Evolutionary conservation across 1,284 basidiomycete species (phyloP), one percentile per base, ranked within the genome.

Genomic region (Phellopilus nigrolimitatus): DNA sequence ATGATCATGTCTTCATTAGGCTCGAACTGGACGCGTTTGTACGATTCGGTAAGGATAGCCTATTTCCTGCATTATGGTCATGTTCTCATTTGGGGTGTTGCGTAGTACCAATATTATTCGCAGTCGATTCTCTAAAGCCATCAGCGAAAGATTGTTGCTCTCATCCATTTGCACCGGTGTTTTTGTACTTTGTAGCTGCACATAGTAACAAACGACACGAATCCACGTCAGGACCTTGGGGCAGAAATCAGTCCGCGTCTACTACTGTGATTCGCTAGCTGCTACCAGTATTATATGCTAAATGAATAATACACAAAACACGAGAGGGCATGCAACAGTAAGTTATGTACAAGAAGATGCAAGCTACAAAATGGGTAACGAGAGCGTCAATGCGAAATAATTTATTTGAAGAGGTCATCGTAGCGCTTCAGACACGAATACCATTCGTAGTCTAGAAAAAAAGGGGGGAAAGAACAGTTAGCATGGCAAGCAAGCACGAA

Each of bases 21-120:
- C n/a, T 94, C 90, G 31, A 86, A 89, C 59, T 97, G 92, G 84
- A 95, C 92, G 34, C 76, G 91, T 56, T 66, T 97, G 43, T 97
- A 97, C 64, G 92, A 97, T 67, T 93, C 91, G 56, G 88, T 91
- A 63, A 60, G 84, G 65, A 8, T 47, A 47, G 13, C 4, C 9
- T 31, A 5, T 43, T 25, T 38, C 21, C 28, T 37, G 44, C 59
- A 83, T 79, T 84, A 78, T 69, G 89, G 91, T 74, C 91, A 91
- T 22, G 10, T 21, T 5, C 12, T 31, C 12, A 43, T 31, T 42
- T 7, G 24, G 15, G 21, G 13, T 39, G 12, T 62, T 90, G 90
- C 64, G 88, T 86, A 33, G 88, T 91, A 66, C 88, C 87, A 47
- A 88, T 89, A 57, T 68, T 89, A 54, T 38, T 57, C 57, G 31